Base-by-base conservation (phyloP, 768 basidiomycete species). In the Trametes cubensis region DNA sequence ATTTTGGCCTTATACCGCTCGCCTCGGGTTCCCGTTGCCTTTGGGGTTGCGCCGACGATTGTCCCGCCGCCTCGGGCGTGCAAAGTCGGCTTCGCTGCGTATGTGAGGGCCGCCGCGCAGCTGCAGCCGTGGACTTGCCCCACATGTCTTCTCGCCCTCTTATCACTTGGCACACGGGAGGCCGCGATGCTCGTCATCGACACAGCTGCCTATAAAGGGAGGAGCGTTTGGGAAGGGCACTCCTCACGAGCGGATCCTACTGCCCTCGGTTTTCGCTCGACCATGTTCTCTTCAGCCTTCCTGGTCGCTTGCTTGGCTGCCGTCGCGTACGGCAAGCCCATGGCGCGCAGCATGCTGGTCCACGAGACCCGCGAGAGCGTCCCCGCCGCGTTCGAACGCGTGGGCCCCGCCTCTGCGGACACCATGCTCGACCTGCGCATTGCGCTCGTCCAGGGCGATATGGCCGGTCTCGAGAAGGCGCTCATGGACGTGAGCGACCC, bases 401-500 rank as follows among this genome's bases (percentile, higher is more conserved):
- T 59, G 20, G 75, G 75, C n/a, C 49, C 71, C 23, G 75, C 77
- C 6, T 51, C 72, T 14, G 61, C 67, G 1, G 70, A 74, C 58
- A 64, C 71, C 3, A 64, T 69, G 21, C 69, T 81, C 28, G 73
- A 72, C 58, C 69, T 80, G 55, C 75, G 76, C 55, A 64, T 80
- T 52, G 77, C 73, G n/a, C 71, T 80, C 55, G 69, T 69, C 39
- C 74, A 75, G 60, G 72, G 63, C 53, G 69, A 80, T 62, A 73
- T 74, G 30, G 65, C 60, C 8, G 78, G 78, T 8, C 75, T 80
- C 26, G 72, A 78, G 65, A 68, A 74, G 56, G 71, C 70, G 17
- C 72, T 79, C 30, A 67, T 71, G 62, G 76, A 71, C 46, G 76
- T 79, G 67, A 77, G 75, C 63, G 74, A 73, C 5, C 78, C 79